Evolutionary conservation across 176 grass and related monocot genomes (phyloP).

Genomic region (Panicum miliaceum): DNA sequence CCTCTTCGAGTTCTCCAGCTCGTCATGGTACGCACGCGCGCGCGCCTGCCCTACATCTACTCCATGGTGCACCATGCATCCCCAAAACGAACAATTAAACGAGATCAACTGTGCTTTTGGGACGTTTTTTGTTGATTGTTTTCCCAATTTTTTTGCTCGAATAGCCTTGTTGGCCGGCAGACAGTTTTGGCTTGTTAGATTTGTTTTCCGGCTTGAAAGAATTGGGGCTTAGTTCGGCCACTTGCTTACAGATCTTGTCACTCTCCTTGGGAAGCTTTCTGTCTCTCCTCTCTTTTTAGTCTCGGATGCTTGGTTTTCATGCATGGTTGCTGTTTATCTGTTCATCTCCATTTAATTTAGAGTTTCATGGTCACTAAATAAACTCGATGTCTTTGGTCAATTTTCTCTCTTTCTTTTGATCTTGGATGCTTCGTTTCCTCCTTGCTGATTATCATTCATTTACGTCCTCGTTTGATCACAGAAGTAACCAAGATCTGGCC

Average conservation of each 20-base stretch:
- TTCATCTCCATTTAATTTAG: conserved; percentile 1
- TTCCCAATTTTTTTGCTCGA: not conserved
- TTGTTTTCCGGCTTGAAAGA: not conserved
- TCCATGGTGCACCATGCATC: not conserved
- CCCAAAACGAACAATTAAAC: not conserved
- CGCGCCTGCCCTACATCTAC: not conserved
- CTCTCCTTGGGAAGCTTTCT: not conserved
- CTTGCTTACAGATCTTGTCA: conserved; percentile 20
- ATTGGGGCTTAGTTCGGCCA: not conserved
- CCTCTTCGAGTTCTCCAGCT: conserved; percentile 94
- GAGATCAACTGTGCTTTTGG: not conserved
- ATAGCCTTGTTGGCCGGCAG: not conserved
- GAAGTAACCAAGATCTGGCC: conserved; percentile 23
- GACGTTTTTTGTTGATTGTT: not conserved
- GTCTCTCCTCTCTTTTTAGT: not conserved
- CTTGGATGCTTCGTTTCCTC: not conserved
- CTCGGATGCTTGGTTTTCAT: not conserved
- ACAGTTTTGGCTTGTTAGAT: not conserved
- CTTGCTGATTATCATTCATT: not conserved
- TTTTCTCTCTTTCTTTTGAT: not conserved
- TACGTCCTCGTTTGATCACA: not conserved
- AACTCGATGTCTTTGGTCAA: not conserved
- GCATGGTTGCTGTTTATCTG: conserved; percentile 17
- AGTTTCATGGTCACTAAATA: not conserved
- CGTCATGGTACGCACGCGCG: conserved; percentile 48